Base-by-base conservation (phyloP, 1,139 yeast genomes). In the Yamadazyma dushanensis region DNA sequence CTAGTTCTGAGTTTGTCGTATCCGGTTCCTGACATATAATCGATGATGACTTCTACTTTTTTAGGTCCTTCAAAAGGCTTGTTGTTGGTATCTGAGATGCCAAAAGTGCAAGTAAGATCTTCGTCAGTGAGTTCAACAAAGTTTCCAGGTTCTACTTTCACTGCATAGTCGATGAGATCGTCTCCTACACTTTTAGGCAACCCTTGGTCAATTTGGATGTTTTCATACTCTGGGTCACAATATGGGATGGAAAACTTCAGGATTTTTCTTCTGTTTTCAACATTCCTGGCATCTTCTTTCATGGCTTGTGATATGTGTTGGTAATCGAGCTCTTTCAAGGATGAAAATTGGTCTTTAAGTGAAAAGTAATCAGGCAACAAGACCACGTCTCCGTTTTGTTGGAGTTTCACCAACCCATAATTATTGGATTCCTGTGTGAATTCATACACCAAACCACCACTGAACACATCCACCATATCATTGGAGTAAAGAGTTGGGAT, bases 371-470 rank as follows among this genome's bases (percentile, higher is more conserved):
- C 94, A 3, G 66, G 55, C 32, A 79, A 57, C 2, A 83, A 37
- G 25, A 65, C 63, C 2, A 73, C 80, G 50, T 78, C 72, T 0
- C 90, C 92, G 32, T 72, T 65, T 3, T 53, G 53, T 40, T 73
- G 73, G 11, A 83, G 59, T 36, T 77, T 75, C 3, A 92, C 95
- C 28, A 92, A 68, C 0, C 98, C 98, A 60, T 92, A 92, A 54
- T 85, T 79, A 55, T 89, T 89, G 17, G 83, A 78, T 54, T 88
- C 97, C 58, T 89, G 92, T 2, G 95, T 78, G 60, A 75, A 92
- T 57, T 92, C 97, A 57, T 92, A 92, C 2, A 88, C 94, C 39
- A 92, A 68, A 0, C 98, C 98, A 7, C 98, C 98, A 41, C 92
- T 80, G 59, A 89, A 90, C 3, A 84, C 89, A 23, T 74, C 72